These are phyloP conservation scores for Dactylonectria macrodidyma DNA, from an alignment of 2,329 filamentous ascomycete species.

Conservation along the genomic window DNA sequence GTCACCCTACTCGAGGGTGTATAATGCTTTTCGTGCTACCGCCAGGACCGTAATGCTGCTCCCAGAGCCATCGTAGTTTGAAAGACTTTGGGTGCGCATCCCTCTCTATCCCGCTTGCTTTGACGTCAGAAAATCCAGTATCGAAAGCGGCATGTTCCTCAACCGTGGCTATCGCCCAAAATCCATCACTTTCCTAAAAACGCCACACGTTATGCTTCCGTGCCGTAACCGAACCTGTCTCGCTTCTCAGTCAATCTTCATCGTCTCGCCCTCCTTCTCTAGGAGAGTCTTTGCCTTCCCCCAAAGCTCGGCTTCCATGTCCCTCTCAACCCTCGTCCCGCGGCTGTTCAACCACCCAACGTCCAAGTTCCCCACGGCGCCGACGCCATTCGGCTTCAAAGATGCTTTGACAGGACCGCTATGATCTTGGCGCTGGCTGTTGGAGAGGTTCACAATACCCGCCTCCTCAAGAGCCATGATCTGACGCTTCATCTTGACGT, in stretches of 20 bases:
- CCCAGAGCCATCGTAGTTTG: neutral
- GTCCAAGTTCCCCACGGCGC: constrained; percentile 76
- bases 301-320: constrained; percentile 89
- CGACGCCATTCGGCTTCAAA: constrained; percentile 69
- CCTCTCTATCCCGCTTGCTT: neutral
- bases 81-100: neutral
- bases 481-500: constrained; percentile 76
- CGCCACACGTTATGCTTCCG: constrained; percentile 4
- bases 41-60: neutral
- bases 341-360: constrained; percentile 92
- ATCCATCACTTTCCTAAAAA: constrained; percentile 2
- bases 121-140: neutral
- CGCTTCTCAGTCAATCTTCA: constrained; percentile 24
- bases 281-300: constrained; percentile 57
- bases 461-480: constrained; percentile 88
- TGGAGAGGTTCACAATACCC: constrained; percentile 73
- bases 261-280: constrained; percentile 49
- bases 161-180: neutral
- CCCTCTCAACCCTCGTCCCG: constrained; percentile 83
- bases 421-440: constrained; percentile 51
- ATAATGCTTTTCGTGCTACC: neutral
- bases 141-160: neutral
- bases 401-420: constrained; percentile 58
- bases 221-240: neutral
- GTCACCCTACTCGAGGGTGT: neutral